A percentile compares a stretch with the other conserved stretches of the same genome.
phyloP scores from a whole-genome alignment of 108 stramenopile species.

The Mediolabrus comicus region DNA sequence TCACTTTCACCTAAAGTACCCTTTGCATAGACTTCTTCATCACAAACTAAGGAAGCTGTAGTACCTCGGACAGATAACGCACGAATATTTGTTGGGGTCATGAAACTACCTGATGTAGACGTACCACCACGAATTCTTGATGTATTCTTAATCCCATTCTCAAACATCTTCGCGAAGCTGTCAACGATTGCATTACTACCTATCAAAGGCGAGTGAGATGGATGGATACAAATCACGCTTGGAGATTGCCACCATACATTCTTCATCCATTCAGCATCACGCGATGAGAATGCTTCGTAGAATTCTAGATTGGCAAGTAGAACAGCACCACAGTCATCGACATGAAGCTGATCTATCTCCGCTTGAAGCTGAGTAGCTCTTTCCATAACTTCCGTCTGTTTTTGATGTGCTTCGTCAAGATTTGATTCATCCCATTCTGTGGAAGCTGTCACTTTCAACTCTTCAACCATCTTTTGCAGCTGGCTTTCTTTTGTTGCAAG shows the following conservation, averaged over 20 bases:
- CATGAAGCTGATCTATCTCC: conserved; percentile 69
- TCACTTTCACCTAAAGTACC: conserved; percentile 57
- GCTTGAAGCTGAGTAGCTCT: conserved; percentile 44
- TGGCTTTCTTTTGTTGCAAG: conserved; percentile 31
- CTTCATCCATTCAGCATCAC: conserved; percentile 67
- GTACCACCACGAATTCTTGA: conserved; percentile 14
- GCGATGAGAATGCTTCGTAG: conserved; percentile 75
- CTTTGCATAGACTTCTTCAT: conserved; percentile 74
- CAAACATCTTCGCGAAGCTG: conserved; percentile 75
- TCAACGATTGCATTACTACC: conserved; percentile 61
- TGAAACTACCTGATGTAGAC: conserved; percentile 32
- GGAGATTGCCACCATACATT: conserved; percentile 70
- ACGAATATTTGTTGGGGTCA: conserved; percentile 75
- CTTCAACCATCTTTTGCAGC: conserved; percentile 25
- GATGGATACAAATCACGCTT: conserved; percentile 78
- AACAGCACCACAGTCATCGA: conserved; percentile 82
- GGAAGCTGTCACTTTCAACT: conserved; percentile 3
- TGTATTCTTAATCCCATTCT: conserved; percentile 34
- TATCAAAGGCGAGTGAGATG: conserved; percentile 63
- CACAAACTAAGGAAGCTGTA: conserved; percentile 79
- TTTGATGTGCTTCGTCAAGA: conserved; percentile 9
- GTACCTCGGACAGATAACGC: conserved; percentile 67
- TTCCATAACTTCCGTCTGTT: conserved; percentile 39
- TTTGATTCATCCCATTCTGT: conserved; percentile 31
- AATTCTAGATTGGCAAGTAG: conserved; percentile 75